Percentiles rank a stretch among this genome's conserved stretches.
phyloP scores from a whole-genome alignment of 495 filamentous ascomycete species.

The Achaetomiella virescens region DNA sequence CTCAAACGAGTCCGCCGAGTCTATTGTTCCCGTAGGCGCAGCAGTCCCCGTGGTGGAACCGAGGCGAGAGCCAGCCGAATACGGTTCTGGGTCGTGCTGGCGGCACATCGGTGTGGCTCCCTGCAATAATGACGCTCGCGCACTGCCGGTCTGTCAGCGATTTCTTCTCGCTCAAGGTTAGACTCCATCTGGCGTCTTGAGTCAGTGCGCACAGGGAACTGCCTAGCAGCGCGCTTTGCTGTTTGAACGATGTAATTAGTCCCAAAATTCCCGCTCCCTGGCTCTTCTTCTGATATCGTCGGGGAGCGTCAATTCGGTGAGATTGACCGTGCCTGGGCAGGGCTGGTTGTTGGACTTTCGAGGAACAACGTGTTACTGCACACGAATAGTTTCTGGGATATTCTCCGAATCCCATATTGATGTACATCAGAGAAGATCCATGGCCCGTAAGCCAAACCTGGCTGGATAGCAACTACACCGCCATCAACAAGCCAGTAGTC shows the following conservation, averaged over 20 bases:
- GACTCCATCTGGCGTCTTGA: no score
- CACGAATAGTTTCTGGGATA: slow-evolving; percentile 64
- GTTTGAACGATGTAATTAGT: no score
- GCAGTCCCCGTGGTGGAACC: slow-evolving; percentile 61
- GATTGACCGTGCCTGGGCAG: slow-evolving; percentile 75
- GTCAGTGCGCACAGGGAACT: no score
- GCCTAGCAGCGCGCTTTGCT: no score
- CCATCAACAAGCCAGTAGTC: slow-evolving; percentile 82
- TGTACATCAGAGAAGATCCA: slow-evolving; percentile 70
- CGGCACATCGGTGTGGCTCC: no score
- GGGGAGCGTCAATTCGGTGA: slow-evolving; percentile 77
- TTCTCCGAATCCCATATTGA: slow-evolving; percentile 78
- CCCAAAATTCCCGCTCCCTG: slow-evolving; percentile 72
- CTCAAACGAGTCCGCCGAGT: background rate
- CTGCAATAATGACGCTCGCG: no score
- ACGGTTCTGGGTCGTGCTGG: no score
- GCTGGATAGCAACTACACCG: slow-evolving; percentile 75
- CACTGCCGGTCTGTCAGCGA: no score
- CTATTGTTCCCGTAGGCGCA: slow-evolving; percentile 54
- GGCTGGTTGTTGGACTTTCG: slow-evolving; percentile 67
- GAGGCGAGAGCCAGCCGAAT: background rate
- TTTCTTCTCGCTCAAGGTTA: no score
- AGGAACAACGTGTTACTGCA: slow-evolving; percentile 69
- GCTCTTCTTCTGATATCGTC: slow-evolving; percentile 45
- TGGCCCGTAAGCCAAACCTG: slow-evolving; percentile 90